Base-by-base conservation (phyloP, 2,329 filamentous ascomycete species). In the Colletotrichum orchidophilum region DNA sequence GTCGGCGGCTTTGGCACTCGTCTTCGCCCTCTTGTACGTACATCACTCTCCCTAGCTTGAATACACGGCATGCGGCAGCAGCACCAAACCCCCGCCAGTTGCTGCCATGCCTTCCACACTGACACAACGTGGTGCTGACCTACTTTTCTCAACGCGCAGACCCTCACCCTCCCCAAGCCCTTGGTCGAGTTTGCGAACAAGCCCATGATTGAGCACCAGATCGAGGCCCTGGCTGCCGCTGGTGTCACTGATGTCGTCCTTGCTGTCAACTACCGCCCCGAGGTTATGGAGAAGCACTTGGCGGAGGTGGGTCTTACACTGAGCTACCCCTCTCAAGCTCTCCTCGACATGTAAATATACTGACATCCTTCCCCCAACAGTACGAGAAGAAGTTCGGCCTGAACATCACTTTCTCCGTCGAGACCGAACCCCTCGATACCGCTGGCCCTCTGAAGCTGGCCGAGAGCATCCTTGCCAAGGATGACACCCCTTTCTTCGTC, bases 1-100 rank as follows among this genome's bases (percentile, higher is more conserved):
- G 96, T 98, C 85, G 96, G 96, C 87, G 96, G 96, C 84, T 99
- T 98, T 85, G 96, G 96, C 86, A 99, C 96, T 84, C 95, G 96
- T 85, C 93, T 99, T 80, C 94, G 96, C 82, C 96, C 96, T 87
- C 90, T 98, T 81, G 94, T 97, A 92, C 81, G 92, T 86, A 42
- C 21, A 27, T 29, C 58, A 42, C 61, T 52, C 54, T 46, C 61
- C 29, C 50, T 42, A 29, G 24, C 46, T 42, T 39, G 54, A 42
- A 33, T 18, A 63, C 55, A 53, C 62, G 24, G 57, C 70, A 50
- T 35, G 24, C 46, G 39, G 58, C 39, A 5, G 39, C 35, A 21
- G 5, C 42, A 46, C 11, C 42, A 50, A n/a, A n/a, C 26, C 27
- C 11, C 29, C 26, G 27, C 27, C 58, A 18, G 18, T 35, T 18